Base-by-base conservation (phyloP, 345 rosid genomes). In the Noccaea bulbosa region DNA sequence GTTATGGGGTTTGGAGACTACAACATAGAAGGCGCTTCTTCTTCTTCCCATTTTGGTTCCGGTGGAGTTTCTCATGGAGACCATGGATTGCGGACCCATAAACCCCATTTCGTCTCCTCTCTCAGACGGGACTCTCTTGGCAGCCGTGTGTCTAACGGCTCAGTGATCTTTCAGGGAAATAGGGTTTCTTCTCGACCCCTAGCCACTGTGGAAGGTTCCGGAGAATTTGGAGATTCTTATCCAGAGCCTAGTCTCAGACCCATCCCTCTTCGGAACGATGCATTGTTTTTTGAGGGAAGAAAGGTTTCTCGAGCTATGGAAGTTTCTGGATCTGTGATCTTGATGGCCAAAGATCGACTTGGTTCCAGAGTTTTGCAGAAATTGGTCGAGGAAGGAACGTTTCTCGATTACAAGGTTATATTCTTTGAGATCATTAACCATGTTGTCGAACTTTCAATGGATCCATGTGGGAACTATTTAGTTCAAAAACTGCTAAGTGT, bases 391-490 rank as follows among this genome's bases (percentile, higher is more conserved):
- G 30, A 27, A 27, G 88, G 88, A 74, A 63, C 77, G 7, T 48
- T 37, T 32, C 48, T 50, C 53, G 81, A 86, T 40, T 50, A 55
- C 37, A 65, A 78, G 38, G 47, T 72, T 5, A 67, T 86, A 57
- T 81, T 79, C 40, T 41, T 22, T 43, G 88, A 78, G 62, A 45
- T 81, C 14, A 62, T 83, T 43, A 81, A 71, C 45, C 66, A 86
- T 71, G 54, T 82, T 4, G 51, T 44, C 47, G 85, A 86, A 30
- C 78, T 86, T 16, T 78, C 86, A 63, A 76, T 74, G 60, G 83
- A 86, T 69, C 85, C 83, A 0, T 86, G 83, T 78, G 88, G 88
- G 16, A 86, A 84, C 52, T 84, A 86, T 68, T 71, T 86, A 3
- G 60, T 83, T 38, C 88, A 84, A 80, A 86, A 79, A 79, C 61